Percentiles rank a stretch among this genome's conserved stretches.
Conservation (phyloP, 2,329 filamentous ascomycete species). For the Stagonosporopsis cucurbitacearum region DNA sequence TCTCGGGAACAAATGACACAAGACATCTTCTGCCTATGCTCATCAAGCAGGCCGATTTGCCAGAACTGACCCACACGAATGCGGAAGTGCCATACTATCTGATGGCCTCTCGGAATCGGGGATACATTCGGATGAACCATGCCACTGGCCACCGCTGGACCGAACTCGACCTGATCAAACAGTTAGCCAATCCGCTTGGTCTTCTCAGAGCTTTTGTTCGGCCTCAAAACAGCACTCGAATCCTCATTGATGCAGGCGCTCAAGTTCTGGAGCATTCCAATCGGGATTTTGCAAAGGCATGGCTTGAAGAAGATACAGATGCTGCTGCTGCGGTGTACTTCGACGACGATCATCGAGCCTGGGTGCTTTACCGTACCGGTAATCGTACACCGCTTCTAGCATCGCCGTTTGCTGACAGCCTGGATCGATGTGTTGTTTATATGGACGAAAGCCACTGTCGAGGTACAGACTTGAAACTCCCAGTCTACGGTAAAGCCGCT, state of each 20-base stretch:
- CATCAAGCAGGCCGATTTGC: constrained; percentile 67
- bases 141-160: constrained; percentile 45
- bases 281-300: constrained; percentile 55
- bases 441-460: constrained; percentile 68
- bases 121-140: constrained; percentile 50
- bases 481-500: constrained; percentile 55
- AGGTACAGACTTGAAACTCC: constrained; percentile 66
- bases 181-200: constrained; percentile 39
- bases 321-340: constrained; percentile 64
- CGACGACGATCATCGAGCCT: constrained; percentile 53
- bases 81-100: constrained; percentile 68
- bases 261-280: constrained; percentile 69
- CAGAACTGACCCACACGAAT: constrained; percentile 64
- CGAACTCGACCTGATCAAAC: constrained; percentile 55
- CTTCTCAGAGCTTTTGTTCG: not conserved
- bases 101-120: constrained; percentile 59
- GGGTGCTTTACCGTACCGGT: constrained; percentile 52
- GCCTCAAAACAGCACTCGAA: constrained; percentile 49
- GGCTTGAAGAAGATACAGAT: constrained; percentile 57
- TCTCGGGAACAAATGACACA: constrained; percentile 75
- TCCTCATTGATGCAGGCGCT: constrained; percentile 70
- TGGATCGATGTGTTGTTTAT: constrained; percentile 63
- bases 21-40: constrained; percentile 65
- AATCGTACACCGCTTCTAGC: constrained; percentile 55
- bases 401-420: constrained; percentile 62